Conservation (phyloP, 306 rosid species). For the Heteromeles arbutifolia region DNA sequence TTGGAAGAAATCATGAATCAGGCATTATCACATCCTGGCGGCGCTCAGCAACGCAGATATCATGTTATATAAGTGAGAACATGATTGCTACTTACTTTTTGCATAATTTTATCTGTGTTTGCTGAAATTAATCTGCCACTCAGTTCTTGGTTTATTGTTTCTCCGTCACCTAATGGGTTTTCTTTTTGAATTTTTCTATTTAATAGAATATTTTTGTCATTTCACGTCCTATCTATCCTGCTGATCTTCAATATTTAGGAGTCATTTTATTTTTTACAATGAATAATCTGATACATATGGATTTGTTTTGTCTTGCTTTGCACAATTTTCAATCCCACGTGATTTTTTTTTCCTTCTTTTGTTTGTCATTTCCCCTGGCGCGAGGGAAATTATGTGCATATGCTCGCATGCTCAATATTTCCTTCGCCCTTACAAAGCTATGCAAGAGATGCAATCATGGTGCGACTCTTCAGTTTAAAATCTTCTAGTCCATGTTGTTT, state of each 20-base stretch:
- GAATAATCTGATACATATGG: not conserved
- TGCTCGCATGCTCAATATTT: conserved; percentile 34
- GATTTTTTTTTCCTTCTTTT: conserved; percentile 28
- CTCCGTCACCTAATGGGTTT: not conserved
- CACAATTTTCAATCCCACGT: conserved; percentile 14
- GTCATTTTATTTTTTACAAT: too few species aligned
- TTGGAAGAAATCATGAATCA: conserved; percentile 82
- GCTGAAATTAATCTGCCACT: not conserved
- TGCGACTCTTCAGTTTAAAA: conserved; percentile 13
- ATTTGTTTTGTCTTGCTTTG: conserved; percentile 9
- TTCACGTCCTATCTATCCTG: not conserved
- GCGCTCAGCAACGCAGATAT: conserved; percentile 86
- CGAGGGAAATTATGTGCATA: conserved; percentile 42
- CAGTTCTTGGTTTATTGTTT: not conserved
- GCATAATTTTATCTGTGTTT: conserved; percentile 2
- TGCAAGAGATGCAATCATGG: conserved; percentile 24
- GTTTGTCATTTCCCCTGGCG: conserved; percentile 27
- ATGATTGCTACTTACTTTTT: conserved; percentile 7
- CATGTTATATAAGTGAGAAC: conserved; percentile 62
- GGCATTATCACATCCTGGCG: conserved; percentile 77
- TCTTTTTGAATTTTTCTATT: not conserved
- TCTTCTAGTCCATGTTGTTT: not conserved
- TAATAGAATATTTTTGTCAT: not conserved
- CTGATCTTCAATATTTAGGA: not conserved
- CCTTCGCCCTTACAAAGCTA: conserved; percentile 26